These are phyloP conservation scores for Magnaporthales sp. DNA, from an alignment of 2,329 filamentous ascomycete species.

Conservation along the genomic window DNA sequence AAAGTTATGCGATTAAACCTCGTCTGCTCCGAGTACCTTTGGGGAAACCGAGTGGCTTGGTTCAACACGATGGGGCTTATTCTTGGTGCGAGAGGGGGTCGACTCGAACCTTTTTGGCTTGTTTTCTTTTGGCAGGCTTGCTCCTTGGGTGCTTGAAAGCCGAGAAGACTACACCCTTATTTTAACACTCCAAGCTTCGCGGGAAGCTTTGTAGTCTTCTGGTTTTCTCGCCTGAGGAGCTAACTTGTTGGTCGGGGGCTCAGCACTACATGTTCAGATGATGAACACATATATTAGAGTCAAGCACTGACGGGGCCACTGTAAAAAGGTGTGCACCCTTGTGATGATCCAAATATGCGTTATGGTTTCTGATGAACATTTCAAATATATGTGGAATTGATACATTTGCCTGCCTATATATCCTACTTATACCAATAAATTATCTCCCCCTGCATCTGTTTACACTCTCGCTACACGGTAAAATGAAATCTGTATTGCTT, in stretches of 20 bases:
- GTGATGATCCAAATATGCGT: slow-evolving; percentile 33
- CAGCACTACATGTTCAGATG: slow-evolving; percentile 62
- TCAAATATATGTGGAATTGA: neutral
- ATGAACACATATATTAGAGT: slow-evolving; percentile 97
- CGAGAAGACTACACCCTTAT: slow-evolving; percentile 4
- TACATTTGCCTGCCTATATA: neutral
- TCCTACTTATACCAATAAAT: no score
- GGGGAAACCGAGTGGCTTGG: slow-evolving; percentile 24
- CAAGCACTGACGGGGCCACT: slow-evolving; percentile 75
- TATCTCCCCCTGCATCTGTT: no score
- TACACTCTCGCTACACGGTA: no score
- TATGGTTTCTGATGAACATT: slow-evolving; percentile 30
- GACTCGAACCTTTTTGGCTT: slow-evolving; percentile 19
- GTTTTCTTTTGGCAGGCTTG: slow-evolving; percentile 15
- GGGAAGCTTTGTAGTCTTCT: slow-evolving; percentile 27
- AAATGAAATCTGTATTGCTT: no score
- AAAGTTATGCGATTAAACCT: slow-evolving; percentile 97
- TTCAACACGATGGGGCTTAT: slow-evolving; percentile 99
- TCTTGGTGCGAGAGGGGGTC: slow-evolving; percentile 91
- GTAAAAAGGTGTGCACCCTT: slow-evolving; percentile 14
- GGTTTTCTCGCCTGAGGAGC: slow-evolving; percentile 6
- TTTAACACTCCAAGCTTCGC: slow-evolving; percentile 23
- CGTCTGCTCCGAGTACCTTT: slow-evolving; percentile 22
- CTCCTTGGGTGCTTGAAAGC: slow-evolving; percentile 23
- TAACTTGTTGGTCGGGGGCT: slow-evolving; percentile 13